These are phyloP conservation scores for Triadica sebifera DNA, from an alignment of 345 rosid genomes.

Conservation along the genomic window DNA sequence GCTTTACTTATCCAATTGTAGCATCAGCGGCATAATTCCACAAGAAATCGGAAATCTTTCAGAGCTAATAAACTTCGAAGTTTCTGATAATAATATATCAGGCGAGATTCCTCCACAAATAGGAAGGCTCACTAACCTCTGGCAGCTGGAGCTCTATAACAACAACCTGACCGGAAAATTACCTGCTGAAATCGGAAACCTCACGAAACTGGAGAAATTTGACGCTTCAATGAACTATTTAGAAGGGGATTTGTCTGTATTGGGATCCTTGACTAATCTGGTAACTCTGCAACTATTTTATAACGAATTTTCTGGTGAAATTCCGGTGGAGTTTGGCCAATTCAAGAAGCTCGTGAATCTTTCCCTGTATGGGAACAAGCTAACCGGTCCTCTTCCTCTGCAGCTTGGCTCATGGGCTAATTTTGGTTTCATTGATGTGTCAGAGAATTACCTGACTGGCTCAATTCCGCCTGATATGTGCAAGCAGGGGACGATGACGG, in stretches of 20 bases:
- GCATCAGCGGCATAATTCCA: constrained; percentile 61
- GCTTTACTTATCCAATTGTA: constrained; percentile 66
- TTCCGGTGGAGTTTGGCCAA: constrained; percentile 68
- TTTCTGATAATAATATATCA: constrained; percentile 40
- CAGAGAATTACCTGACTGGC: constrained; percentile 72
- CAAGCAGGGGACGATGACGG: constrained; percentile 64
- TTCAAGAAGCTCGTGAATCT: constrained; percentile 61
- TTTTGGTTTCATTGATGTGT: constrained; percentile 72
- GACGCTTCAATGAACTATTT: constrained; percentile 63
- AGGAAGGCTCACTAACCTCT: constrained; percentile 51
- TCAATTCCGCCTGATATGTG: constrained; percentile 89
- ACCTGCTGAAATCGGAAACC: constrained; percentile 63
- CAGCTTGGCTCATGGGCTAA: constrained; percentile 69
- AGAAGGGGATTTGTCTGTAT: constrained; percentile 62
- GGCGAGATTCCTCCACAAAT: constrained; percentile 68
- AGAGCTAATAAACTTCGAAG: constrained; percentile 57
- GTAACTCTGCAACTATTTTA: constrained; percentile 56
- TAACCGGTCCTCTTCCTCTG: constrained; percentile 70
- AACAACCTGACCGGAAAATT: constrained; percentile 61
- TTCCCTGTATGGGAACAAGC: constrained; percentile 61
- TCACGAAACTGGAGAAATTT: constrained; percentile 51
- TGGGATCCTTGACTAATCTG: constrained; percentile 51
- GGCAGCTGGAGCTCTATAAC: constrained; percentile 66
- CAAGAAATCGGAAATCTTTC: constrained; percentile 54
- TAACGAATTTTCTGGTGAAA: constrained; percentile 60